A percentile compares a stretch with the other conserved stretches of the same genome.
Conservation (phyloP, 495 filamentous ascomycete species). For the Trichoderma gamsii region DNA sequence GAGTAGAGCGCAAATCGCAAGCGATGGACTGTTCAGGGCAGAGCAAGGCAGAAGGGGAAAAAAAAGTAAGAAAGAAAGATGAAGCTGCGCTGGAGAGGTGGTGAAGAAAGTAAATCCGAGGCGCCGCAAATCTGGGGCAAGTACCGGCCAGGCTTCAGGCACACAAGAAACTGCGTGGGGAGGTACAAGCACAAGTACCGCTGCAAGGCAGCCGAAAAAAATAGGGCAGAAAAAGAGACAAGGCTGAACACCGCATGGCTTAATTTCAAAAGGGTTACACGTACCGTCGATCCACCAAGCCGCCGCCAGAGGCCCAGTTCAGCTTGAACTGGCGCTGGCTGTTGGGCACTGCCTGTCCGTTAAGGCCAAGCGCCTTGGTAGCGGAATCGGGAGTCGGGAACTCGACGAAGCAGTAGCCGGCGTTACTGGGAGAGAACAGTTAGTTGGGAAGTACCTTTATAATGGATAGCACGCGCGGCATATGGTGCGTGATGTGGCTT, state of each 20-base stretch:
- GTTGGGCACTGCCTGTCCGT: conserved; percentile 89
- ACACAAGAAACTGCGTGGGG: neutral
- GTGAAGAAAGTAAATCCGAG: conserved; percentile 13
- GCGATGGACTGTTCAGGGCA: neutral
- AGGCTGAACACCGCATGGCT: neutral
- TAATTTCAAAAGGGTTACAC: conserved; percentile 23
- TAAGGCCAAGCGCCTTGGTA: conserved; percentile 80
- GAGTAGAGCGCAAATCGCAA: neutral
- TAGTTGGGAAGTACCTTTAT: conserved; percentile 49
- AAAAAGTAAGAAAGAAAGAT: neutral
- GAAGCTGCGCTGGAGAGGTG: neutral
- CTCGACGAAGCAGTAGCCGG: conserved; percentile 98
- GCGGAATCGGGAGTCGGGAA: conserved; percentile 80
- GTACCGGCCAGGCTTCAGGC: neutral
- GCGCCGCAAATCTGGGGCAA: neutral
- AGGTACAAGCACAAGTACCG: conserved; percentile 2
- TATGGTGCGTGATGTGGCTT: conserved; percentile 37
- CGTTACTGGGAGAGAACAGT: conserved; percentile 57
- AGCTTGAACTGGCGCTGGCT: conserved; percentile 94
- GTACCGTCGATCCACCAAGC: conserved; percentile 86
- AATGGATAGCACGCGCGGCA: too few species aligned
- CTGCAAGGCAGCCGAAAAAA: neutral
- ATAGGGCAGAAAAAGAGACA: neutral
- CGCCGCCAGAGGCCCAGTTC: conserved; percentile 98
- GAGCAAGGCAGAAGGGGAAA: neutral